phyloP scores from a whole-genome alignment of 768 basidiomycete species.

The Suillus brevipes region DNA sequence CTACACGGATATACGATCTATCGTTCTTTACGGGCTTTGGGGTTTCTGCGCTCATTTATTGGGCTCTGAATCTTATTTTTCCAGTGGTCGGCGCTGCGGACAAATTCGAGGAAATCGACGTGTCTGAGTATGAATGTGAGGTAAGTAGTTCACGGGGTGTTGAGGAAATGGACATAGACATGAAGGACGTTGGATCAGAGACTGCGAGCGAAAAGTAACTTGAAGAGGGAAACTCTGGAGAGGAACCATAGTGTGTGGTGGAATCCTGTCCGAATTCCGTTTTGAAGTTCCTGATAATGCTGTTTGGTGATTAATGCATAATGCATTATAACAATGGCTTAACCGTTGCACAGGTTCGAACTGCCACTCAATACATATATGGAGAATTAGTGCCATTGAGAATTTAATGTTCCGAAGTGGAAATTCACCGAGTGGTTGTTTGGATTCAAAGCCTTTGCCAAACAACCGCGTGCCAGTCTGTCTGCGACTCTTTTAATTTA shows the following conservation, averaged over 20 bases:
- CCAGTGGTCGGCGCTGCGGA: conserved; percentile 53
- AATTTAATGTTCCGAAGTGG: conserved; percentile 10
- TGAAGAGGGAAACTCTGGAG: background rate
- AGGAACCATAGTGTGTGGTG: no score
- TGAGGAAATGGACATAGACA: background rate
- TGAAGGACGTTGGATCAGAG: background rate
- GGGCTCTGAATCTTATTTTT: conserved; percentile 54
- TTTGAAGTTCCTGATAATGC: background rate
- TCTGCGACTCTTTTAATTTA: no score
- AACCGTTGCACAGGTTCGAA: no score
- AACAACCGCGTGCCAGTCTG: no score
- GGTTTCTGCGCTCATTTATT: conserved; percentile 66
- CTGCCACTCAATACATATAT: no score
- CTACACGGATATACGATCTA: conserved; percentile 73
- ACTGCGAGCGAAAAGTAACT: background rate
- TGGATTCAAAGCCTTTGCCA: conserved; percentile 11
- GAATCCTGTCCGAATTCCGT: no score
- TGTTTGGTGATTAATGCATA: background rate
- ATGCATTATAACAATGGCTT: background rate
- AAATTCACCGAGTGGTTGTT: conserved; percentile 27
- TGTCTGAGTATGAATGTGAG: conserved; percentile 30
- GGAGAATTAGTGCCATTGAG: no score
- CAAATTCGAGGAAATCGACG: conserved; percentile 58
- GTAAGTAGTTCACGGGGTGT: background rate
- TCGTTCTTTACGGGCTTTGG: conserved; percentile 86